Evolutionary conservation across 1,284 basidiomycete genomes (phyloP).

Genomic region (Mycena citricolor): DNA sequence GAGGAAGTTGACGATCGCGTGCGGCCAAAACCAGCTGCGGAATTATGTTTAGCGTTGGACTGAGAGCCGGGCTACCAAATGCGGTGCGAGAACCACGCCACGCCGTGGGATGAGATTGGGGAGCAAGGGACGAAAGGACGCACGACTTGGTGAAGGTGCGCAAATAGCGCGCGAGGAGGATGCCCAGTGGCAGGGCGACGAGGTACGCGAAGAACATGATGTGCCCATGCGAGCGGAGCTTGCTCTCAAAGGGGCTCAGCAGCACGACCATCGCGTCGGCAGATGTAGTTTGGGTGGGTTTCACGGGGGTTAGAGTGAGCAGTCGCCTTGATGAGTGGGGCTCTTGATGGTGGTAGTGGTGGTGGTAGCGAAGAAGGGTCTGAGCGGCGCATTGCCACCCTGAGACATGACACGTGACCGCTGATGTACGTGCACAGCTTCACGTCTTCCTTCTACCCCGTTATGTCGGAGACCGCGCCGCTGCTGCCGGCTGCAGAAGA

Average conservation of each 20-base stretch:
- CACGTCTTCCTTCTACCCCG: too few relatives aligned
- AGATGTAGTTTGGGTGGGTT: too few relatives aligned
- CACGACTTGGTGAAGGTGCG: slow-evolving; percentile 31
- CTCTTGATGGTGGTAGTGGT: background rate
- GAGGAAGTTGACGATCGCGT: slow-evolving; percentile 21
- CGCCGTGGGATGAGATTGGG: background rate
- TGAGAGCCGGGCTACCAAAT: too few relatives aligned
- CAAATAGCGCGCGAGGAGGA: slow-evolving; percentile 31
- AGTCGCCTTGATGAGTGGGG: too few relatives aligned
- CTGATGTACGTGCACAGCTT: too few relatives aligned
- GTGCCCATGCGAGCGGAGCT: slow-evolving; percentile 21
- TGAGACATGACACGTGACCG: too few relatives aligned
- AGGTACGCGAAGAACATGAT: slow-evolving; percentile 32
- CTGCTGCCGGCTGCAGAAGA: too few relatives aligned
- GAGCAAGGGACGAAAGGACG: slow-evolving; percentile 15
- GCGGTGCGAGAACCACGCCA: background rate
- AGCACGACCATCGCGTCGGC: too few relatives aligned
- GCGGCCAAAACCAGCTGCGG: slow-evolving; percentile 24
- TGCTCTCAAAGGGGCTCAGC: slow-evolving; percentile 19
- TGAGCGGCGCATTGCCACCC: too few relatives aligned
- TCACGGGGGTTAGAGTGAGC: too few relatives aligned
- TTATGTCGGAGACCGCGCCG: too few relatives aligned
- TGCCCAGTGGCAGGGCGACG: slow-evolving; percentile 31
- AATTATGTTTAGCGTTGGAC: too few relatives aligned
- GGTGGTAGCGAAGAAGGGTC: background rate